Evolutionary conservation across 345 rosid genomes (phyloP), one percentile per base, ranked within the genome.

Genomic region (Ceriops zippeliana): DNA sequence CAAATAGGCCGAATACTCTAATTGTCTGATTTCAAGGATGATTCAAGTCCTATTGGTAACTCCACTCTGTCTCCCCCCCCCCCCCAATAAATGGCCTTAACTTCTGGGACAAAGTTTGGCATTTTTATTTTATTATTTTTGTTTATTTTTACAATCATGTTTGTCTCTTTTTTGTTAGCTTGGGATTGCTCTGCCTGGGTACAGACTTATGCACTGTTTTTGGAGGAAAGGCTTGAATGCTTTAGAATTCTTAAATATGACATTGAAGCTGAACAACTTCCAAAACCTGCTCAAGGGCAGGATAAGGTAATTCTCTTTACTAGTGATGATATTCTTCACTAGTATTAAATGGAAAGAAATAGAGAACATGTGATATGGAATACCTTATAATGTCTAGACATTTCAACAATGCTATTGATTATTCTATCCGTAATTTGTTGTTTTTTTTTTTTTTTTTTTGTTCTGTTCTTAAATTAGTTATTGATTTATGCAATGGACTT

Each of bases 171-270:
- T 69, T 32, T 35, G 57, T 52, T 80, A 96, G 98, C 99, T 34
- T 96, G 99, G 99, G 98, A 96, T 85, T 96, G 96, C 83, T 96
- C 99, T 60, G 97, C 95, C 46, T 96, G 98, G 99, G 98, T 89
- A 35, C 98, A 97, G 63, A 87, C 97, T 38, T 96, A 92, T 85
- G 96, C 96, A 26, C 80, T 87, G 66, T 92, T 87, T 83, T 83
- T 96, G 78, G 98, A 96, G 84, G 98, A 92, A 69, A 86, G 95
- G 56, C 96, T 96, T 51, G 97, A 92, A 83, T 96, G 99, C 78
- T 92, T 96, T 70, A 89, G 86, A 86, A 83, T 86, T 72, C 74
- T 96, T 24, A 92, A 84, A 77, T 92, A 96, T 83, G 99, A 96
- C 68, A 89, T 91, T 69, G 99, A 92, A 75, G 96, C 93, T 24